A percentile compares a stretch with the other conserved stretches of the same genome.
phyloP scores from a whole-genome alignment of 768 basidiomycete species.

The Mycena belliarum region DNA sequence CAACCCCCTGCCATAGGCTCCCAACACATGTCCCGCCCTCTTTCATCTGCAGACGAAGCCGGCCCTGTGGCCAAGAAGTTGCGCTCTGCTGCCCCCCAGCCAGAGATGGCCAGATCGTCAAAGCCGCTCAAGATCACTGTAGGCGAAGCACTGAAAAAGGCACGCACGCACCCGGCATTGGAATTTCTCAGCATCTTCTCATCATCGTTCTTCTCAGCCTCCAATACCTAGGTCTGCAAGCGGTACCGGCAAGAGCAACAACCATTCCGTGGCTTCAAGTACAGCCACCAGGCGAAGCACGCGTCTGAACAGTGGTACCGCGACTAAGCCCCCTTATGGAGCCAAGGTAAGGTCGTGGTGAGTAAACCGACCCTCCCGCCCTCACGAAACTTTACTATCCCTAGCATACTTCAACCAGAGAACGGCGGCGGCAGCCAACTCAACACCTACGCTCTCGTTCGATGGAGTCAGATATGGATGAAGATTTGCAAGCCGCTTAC shows the following conservation, averaged over 20 bases:
- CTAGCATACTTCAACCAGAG: conserved; percentile 45
- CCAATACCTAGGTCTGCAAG: conserved; percentile 59
- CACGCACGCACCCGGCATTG: conserved; percentile 87
- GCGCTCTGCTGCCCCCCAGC: conserved; percentile 61
- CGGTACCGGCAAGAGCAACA: conserved; percentile 53
- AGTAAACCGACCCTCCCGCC: background rate
- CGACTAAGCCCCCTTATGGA: conserved; percentile 45
- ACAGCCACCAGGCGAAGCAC: conserved; percentile 70
- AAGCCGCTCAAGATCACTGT: conserved; percentile 62
- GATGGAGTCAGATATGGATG: conserved; percentile 72
- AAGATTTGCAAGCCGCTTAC: conserved; percentile 56
- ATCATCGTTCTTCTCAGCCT: conserved; percentile 80
- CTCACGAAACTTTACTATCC: background rate
- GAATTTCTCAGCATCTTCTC: conserved; percentile 87
- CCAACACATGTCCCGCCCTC: conserved; percentile 62
- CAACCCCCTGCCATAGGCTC: conserved; percentile 40
- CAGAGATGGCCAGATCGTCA: conserved; percentile 49
- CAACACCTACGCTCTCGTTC: conserved; percentile 58
- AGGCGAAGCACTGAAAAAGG: conserved; percentile 84
- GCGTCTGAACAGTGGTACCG: conserved; percentile 62
- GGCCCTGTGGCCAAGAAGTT: conserved; percentile 78
- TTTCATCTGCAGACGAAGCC: conserved; percentile 81
- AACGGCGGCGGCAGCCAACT: conserved; percentile 60
- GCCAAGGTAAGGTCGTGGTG: conserved; percentile 53
- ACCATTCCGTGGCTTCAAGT: conserved; percentile 42